Conservation (phyloP, 495 filamentous ascomycete species). For the Cryomyces antarcticus region DNA sequence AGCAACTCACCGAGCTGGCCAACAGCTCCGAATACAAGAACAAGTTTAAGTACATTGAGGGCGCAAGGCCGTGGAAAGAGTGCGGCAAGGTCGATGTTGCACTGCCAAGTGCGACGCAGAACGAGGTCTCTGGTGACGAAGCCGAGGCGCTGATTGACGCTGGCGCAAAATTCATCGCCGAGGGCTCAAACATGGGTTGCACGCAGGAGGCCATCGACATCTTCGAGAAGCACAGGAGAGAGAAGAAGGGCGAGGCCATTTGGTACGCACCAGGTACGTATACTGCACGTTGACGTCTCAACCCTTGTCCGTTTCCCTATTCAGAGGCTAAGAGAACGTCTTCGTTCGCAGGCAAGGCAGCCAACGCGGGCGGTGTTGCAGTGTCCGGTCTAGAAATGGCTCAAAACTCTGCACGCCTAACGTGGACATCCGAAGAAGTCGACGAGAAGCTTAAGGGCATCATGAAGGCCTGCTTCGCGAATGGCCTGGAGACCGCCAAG, state of each 20-base stretch:
- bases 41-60: conserved; percentile 74
- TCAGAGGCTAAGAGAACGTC: background rate
- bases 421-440: conserved; percentile 77
- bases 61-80: conserved; percentile 79
- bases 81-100: conserved; percentile 77
- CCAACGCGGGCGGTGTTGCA: conserved; percentile 94
- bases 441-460: conserved; percentile 81
- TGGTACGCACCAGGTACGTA: conserved; percentile 81
- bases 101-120: conserved; percentile 87
- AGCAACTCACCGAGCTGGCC: conserved; percentile 50
- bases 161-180: conserved; percentile 74
- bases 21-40: conserved; percentile 27
- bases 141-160: conserved; percentile 57
- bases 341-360: conserved; percentile 40
- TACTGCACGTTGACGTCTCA: background rate
- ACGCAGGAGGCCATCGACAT: conserved; percentile 86
- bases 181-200: conserved; percentile 98
- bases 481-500: conserved; percentile 75
- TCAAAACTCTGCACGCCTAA: conserved; percentile 75
- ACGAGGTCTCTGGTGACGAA: conserved; percentile 84
- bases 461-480: conserved; percentile 87
- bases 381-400: conserved; percentile 98
- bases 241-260: conserved; percentile 50
- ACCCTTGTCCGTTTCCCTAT: background rate
- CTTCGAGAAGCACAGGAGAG: conserved; percentile 66